Conservation (phyloP, 2,329 filamentous ascomycete genomes). For the Penicillium aurantiogriseum region DNA sequence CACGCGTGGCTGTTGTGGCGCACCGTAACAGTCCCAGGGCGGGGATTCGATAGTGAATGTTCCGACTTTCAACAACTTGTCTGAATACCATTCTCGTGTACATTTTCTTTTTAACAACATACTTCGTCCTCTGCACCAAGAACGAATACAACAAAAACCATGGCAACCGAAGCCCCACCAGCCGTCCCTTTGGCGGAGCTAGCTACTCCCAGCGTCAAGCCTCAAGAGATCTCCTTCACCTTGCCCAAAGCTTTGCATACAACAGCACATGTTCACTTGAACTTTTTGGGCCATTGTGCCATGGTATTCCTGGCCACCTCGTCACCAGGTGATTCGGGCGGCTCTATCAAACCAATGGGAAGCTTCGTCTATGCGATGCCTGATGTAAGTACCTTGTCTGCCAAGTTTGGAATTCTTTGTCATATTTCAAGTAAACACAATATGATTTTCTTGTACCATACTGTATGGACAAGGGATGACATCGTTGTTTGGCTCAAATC, state of each 20-base stretch:
- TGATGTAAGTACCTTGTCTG: slow-evolving; percentile 59
- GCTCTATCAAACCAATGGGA: slow-evolving; percentile 60
- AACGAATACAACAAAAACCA: not conserved
- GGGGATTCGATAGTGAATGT: slow-evolving; percentile 2
- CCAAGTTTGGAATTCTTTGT: not conserved
- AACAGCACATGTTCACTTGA: slow-evolving; percentile 60
- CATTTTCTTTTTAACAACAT: not conserved
- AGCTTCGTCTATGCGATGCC: slow-evolving; percentile 94
- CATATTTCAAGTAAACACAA: not conserved
- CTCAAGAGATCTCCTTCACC: slow-evolving; percentile 57
- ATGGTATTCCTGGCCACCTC: slow-evolving; percentile 60
- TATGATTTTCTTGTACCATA: not conserved
- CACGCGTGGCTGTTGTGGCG: not conserved
- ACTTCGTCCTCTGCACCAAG: not conserved
- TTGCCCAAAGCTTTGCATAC: slow-evolving; percentile 57
- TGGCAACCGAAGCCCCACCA: slow-evolving; percentile 16
- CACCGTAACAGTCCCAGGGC: not conserved
- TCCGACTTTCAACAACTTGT: not conserved
- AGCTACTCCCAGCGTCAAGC: slow-evolving; percentile 35
- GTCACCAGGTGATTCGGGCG: slow-evolving; percentile 43
- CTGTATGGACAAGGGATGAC: not conserved
- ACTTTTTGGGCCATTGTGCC: slow-evolving; percentile 51
- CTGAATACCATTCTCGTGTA: not conserved
- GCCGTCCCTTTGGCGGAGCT: slow-evolving; percentile 18
- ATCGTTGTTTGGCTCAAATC: not conserved